Conservation (phyloP, 257 asterid species). For the Marsdenia floribunda region DNA sequence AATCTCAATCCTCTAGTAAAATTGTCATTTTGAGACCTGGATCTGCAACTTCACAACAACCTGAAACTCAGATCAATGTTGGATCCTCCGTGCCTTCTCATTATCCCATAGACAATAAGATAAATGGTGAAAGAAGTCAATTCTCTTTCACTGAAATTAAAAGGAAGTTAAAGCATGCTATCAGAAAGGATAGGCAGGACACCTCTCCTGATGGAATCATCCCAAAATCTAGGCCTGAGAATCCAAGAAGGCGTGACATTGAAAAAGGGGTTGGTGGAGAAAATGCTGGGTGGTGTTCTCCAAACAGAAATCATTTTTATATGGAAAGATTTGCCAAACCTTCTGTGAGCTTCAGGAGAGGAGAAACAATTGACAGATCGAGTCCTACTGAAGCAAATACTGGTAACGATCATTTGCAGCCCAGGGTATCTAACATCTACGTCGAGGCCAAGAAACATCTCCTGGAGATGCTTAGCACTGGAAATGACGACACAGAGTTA, state of each 20-base stretch:
- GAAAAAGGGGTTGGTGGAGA: slow-evolving; percentile 52
- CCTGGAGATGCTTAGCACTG: slow-evolving; percentile 61
- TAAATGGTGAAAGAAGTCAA: slow-evolving; percentile 42
- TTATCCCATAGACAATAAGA: slow-evolving; percentile 20
- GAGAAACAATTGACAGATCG: slow-evolving; percentile 36
- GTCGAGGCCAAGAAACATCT: slow-evolving; percentile 89
- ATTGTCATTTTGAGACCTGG: slow-evolving; percentile 81
- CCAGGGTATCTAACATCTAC: slow-evolving; percentile 58
- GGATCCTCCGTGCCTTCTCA: slow-evolving; percentile 32
- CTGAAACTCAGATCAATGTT: slow-evolving; percentile 23
- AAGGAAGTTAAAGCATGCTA: slow-evolving; percentile 76
- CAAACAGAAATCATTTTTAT: slow-evolving; percentile 83
- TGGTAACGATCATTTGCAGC: slow-evolving; percentile 24
- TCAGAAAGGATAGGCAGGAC: slow-evolving; percentile 66
- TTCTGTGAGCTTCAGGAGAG: slow-evolving; percentile 39
- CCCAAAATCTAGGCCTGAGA: slow-evolving; percentile 27
- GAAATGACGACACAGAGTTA: slow-evolving; percentile 37
- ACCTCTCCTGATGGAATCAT: slow-evolving; percentile 27
- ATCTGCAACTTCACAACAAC: slow-evolving; percentile 37
- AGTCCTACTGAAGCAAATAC: slow-evolving; percentile 28
- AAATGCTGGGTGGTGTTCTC: slow-evolving; percentile 73
- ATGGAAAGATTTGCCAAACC: slow-evolving; percentile 62
- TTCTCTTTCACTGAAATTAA: slow-evolving; percentile 83
- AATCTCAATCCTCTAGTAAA: slow-evolving; percentile 43
- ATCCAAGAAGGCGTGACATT: slow-evolving; percentile 33